Percentiles rank a stretch among this genome's conserved stretches.
These are phyloP conservation scores for Kluyveromyces marxianus DNA, from an alignment of 1,139 yeast genomes.

Conservation along the genomic window DNA sequence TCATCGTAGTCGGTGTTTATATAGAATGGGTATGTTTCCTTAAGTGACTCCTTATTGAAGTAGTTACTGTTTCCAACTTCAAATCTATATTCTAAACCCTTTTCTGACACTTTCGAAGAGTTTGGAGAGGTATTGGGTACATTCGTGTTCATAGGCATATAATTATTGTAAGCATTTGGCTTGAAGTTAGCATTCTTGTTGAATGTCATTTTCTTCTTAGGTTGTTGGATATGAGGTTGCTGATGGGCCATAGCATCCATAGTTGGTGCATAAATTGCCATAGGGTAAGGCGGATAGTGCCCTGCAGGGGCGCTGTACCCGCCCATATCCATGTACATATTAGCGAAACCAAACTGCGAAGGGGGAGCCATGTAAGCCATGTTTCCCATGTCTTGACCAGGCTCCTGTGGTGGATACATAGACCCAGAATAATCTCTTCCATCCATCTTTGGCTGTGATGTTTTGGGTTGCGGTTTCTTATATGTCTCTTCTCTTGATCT, in stretches of 20 bases:
- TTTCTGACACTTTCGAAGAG: constrained; percentile 1
- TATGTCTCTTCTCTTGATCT: too few relatives aligned
- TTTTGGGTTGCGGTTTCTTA: not conserved
- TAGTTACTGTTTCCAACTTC: constrained; percentile 23
- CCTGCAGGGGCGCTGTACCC: constrained; percentile 5
- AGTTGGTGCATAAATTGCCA: constrained; percentile 4
- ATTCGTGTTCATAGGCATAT: not conserved
- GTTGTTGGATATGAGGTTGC: constrained; percentile 2
- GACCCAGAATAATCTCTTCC: constrained; percentile 5
- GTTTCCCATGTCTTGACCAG: constrained; percentile 4
- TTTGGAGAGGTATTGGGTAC: not conserved
- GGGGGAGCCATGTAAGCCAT: constrained; percentile 6
- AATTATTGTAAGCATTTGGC: constrained; percentile 3
- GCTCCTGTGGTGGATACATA: constrained; percentile 5
- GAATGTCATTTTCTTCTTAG: constrained; percentile 4
- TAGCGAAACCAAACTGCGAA: constrained; percentile 5
- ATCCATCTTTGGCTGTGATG: not conserved
- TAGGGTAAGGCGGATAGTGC: constrained; percentile 5
- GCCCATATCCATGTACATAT: constrained; percentile 6
- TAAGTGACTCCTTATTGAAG: constrained; percentile 12
- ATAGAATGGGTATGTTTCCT: constrained; percentile 23
- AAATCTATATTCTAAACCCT: constrained; percentile 17
- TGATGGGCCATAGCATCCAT: constrained; percentile 5
- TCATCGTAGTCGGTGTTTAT: constrained; percentile 25
- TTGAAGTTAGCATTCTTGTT: constrained; percentile 6